phyloP scores from a whole-genome alignment of 257 asterid species.

The Petunia axillaris region DNA sequence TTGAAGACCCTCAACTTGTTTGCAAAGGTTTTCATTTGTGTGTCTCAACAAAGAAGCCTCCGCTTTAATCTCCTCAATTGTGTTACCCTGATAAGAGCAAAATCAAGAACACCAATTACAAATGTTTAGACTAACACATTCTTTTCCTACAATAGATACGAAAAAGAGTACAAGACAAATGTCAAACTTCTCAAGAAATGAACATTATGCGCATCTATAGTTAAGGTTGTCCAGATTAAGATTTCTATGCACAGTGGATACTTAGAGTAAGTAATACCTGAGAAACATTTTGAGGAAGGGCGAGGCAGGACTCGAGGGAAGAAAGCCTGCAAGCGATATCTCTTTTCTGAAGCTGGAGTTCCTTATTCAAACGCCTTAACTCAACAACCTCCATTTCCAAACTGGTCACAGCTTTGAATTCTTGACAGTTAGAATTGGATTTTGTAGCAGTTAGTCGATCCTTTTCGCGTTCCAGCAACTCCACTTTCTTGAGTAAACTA shows the following conservation, averaged over 20 bases:
- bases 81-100: conserved; percentile 48
- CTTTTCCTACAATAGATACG: background rate
- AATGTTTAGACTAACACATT: background rate
- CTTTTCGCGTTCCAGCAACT: conserved; percentile 60
- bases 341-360: conserved; percentile 92
- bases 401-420: conserved; percentile 37
- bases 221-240: conserved; percentile 1
- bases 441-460: background rate
- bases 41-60: conserved; percentile 77
- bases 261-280: conserved; percentile 54
- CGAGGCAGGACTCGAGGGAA: conserved; percentile 66
- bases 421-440: conserved; percentile 30
- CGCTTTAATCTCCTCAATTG: conserved; percentile 66
- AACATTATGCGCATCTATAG: background rate
- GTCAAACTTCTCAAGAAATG: conserved; percentile 3
- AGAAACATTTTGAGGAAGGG: conserved; percentile 45
- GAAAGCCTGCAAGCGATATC: conserved; percentile 71
- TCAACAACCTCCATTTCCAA: conserved; percentile 84
- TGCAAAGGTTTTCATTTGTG: conserved; percentile 79
- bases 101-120: background rate
- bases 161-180: background rate
- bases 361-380: conserved; percentile 89
- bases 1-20: conserved; percentile 96
- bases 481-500: conserved; percentile 59
- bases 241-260: background rate